Evolutionary conservation across 2,329 filamentous ascomycete species (phyloP).

Genomic region (Zarea fungicola): DNA sequence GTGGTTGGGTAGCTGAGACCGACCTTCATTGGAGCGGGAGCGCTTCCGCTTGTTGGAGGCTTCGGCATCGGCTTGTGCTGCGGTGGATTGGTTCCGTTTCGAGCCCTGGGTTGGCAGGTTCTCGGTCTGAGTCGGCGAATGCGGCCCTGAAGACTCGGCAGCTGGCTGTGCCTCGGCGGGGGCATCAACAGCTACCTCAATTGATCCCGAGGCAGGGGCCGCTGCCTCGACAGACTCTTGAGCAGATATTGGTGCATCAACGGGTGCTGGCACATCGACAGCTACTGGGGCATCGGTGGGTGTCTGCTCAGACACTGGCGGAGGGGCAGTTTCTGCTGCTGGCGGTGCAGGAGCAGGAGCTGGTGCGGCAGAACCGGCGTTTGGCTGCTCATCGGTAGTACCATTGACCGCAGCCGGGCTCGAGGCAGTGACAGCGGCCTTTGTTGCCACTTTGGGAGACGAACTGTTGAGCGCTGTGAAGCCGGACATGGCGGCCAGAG

Average conservation of each 20-base stretch:
- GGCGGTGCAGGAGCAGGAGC: background rate
- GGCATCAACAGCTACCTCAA: slow-evolving; percentile 16
- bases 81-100: slow-evolving; percentile 37
- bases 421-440: background rate
- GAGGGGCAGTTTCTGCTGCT: slow-evolving; percentile 1
- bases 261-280: slow-evolving; percentile 25
- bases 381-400: background rate
- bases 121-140: slow-evolving; percentile 29
- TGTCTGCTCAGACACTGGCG: background rate
- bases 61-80: slow-evolving; percentile 41
- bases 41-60: slow-evolving; percentile 62
- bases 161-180: slow-evolving; percentile 23
- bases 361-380: background rate
- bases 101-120: slow-evolving; percentile 36
- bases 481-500: slow-evolving; percentile 37
- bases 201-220: background rate
- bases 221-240: background rate
- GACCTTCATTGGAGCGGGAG: slow-evolving; percentile 55
- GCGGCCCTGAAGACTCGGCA: too few relatives aligned
- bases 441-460: slow-evolving; percentile 33
- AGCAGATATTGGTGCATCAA: slow-evolving; percentile 10
- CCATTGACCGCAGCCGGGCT: background rate
- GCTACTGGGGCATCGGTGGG: slow-evolving; percentile 14
- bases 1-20: slow-evolving; percentile 27
- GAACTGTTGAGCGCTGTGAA: slow-evolving; percentile 49